phyloP scores from a whole-genome alignment of 208 protist species.

The Leishmania arabica region DNA sequence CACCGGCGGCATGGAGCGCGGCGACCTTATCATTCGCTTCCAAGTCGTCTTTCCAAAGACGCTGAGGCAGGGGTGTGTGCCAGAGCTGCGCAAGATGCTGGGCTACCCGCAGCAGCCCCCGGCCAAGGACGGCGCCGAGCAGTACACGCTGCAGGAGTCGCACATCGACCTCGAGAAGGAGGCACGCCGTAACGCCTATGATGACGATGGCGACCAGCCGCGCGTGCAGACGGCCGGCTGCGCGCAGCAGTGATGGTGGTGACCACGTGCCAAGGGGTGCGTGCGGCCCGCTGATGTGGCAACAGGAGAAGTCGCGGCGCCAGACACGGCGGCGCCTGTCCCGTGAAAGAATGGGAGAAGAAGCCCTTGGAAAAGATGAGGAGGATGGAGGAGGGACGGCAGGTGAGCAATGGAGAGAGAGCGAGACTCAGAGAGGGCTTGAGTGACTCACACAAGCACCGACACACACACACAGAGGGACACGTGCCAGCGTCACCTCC shows the following conservation, averaged over 20 bases:
- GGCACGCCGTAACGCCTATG: conserved; percentile 56
- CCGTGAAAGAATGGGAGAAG: background rate
- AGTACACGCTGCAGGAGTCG: conserved; percentile 55
- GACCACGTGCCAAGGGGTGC: background rate
- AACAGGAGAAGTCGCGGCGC: background rate
- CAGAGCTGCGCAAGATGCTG: conserved; percentile 74
- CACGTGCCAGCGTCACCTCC: background rate
- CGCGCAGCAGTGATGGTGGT: conserved; percentile 65
- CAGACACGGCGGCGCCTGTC: background rate
- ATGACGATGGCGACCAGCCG: conserved; percentile 58
- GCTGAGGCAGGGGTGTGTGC: conserved; percentile 40
- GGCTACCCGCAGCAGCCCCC: conserved; percentile 64
- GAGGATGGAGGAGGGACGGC: background rate
- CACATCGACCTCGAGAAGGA: conserved; percentile 84
- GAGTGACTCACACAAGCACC: background rate
- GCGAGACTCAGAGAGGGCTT: background rate
- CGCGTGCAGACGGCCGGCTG: conserved; percentile 69
- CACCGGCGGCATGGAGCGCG: conserved; percentile 88
- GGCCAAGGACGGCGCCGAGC: conserved; percentile 46
- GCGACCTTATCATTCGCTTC: conserved; percentile 92
- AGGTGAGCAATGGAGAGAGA: background rate
- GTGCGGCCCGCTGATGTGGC: background rate
- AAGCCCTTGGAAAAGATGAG: background rate
- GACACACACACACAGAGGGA: background rate
- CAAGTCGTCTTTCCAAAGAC: conserved; percentile 88